Conservation (phyloP, 805 yeast genomes). For the Metschnikowia bowlesiae region DNA sequence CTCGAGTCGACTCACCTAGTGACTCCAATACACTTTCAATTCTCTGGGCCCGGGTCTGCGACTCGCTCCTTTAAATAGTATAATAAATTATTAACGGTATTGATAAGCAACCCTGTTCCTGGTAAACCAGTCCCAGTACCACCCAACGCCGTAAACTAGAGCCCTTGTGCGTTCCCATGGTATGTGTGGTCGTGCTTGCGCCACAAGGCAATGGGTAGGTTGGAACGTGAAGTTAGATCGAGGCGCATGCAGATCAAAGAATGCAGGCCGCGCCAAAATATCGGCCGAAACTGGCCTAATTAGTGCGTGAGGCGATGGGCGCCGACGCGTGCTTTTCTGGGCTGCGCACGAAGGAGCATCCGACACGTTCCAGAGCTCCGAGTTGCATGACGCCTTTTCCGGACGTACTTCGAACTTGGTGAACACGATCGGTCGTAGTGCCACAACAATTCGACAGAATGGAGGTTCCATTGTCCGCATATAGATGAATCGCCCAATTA, state of each 20-base stretch:
- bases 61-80: not conserved
- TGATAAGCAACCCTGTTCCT: not conserved
- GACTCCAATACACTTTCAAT: not conserved
- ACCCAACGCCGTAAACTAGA: too few relatives aligned
- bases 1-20: not conserved
- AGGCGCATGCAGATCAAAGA: not conserved
- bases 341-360: not conserved
- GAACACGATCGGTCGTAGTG: too few relatives aligned
- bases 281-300: not conserved
- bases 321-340: not conserved
- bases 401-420: too few relatives aligned
- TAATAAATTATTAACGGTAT: not conserved
- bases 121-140: too few relatives aligned
- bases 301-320: conserved; percentile 1
- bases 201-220: not conserved
- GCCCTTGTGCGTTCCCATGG: too few relatives aligned
- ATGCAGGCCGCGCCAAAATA: not conserved
- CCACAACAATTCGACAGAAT: too few relatives aligned
- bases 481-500: too few relatives aligned
- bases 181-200: too few relatives aligned
- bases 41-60: not conserved
- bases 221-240: not conserved
- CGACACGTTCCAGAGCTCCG: not conserved
- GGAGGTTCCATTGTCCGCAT: too few relatives aligned
- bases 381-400: not conserved